A percentile compares a stretch with the other conserved stretches of the same genome.
These are phyloP conservation scores for Suhomyces chickasaworum DNA, from an alignment of 1,139 yeast species.

Conservation along the genomic window DNA sequence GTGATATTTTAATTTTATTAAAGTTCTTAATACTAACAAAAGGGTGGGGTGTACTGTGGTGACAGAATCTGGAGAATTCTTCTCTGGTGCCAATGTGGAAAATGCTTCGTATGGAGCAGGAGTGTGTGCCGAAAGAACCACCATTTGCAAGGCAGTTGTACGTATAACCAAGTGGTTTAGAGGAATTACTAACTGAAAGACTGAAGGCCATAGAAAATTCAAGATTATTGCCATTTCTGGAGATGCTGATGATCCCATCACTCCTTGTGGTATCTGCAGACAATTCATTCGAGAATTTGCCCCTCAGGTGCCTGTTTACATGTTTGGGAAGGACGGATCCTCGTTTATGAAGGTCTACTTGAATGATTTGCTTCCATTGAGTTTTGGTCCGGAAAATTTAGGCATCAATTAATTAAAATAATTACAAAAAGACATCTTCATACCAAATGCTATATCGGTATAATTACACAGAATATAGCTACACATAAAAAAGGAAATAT, in stretches of 20 bases:
- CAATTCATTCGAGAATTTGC: constrained; percentile 83
- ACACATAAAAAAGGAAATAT: no score
- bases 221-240: constrained; percentile 73
- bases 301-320: constrained; percentile 52
- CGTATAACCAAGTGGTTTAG: constrained; percentile 16
- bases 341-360: constrained; percentile 47
- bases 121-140: constrained; percentile 88
- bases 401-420: no score
- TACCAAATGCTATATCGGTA: no score
- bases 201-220: constrained; percentile 48
- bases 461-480: no score
- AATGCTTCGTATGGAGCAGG: constrained; percentile 90
- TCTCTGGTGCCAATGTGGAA: constrained; percentile 85
- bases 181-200: constrained; percentile 22
- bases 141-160: constrained; percentile 67
- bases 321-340: constrained; percentile 59
- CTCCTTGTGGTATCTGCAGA: constrained; percentile 95
- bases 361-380: constrained; percentile 71
- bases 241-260: constrained; percentile 58
- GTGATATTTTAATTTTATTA: no score
- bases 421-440: no score
- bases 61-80: constrained; percentile 48
- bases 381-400: constrained; percentile 84
- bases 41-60: constrained; percentile 82
- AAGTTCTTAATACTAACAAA: constrained; percentile 28